Evolutionary conservation across 1,284 basidiomycete genomes (phyloP), one percentile per base, ranked within the genome.

Genomic region (Leccinum griseonigrum): DNA sequence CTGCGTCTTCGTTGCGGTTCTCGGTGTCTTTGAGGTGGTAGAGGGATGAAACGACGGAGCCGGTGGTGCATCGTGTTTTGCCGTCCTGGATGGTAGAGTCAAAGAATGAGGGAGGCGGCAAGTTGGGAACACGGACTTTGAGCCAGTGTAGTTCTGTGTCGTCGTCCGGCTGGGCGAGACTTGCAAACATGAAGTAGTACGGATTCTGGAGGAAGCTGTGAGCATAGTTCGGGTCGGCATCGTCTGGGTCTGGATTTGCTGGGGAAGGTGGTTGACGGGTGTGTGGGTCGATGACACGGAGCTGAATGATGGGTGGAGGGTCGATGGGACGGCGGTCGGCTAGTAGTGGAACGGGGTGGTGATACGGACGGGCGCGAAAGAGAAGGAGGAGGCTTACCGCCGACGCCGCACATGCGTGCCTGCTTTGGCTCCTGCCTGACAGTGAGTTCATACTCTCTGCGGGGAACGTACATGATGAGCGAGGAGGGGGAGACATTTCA

Each of bases 21-120:
- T 95, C 93, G 11, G 93, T 86, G 72, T 98, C 97, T 74, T 95
- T 96, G 62, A 98, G 82, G 70, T 97, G 95, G 74, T 97, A 98
- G n/a, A 98, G 79, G 5, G 90, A 93, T 0, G 93, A 95, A 2
- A 97, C 96, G 54, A 94, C 92, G 3, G 87, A 92, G 53, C 95
- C 94, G 0, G 92, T 94, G 1, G 94, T 91, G 77, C 91, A 94
- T 31, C 92, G 81, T 48, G 91, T 96, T 70, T 92, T 90, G n/a
- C 94, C 93, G 68, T 97, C 95, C 83, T 87, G 56, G 11, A 11
- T 32, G 3, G 11, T 6, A 13, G 63, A 36, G 40, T 26, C 28
- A 16, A 16, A 28, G 26, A n/a, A 34, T 52, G 4, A 60, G 54
- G 57, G 59, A 52, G 10, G 56, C 11, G 57, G 18, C 57, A 22